A percentile compares a stretch with the other conserved stretches of the same genome.
These are phyloP conservation scores for Colletotrichum somersetense DNA, from an alignment of 2,329 filamentous ascomycete species.

Conservation along the genomic window DNA sequence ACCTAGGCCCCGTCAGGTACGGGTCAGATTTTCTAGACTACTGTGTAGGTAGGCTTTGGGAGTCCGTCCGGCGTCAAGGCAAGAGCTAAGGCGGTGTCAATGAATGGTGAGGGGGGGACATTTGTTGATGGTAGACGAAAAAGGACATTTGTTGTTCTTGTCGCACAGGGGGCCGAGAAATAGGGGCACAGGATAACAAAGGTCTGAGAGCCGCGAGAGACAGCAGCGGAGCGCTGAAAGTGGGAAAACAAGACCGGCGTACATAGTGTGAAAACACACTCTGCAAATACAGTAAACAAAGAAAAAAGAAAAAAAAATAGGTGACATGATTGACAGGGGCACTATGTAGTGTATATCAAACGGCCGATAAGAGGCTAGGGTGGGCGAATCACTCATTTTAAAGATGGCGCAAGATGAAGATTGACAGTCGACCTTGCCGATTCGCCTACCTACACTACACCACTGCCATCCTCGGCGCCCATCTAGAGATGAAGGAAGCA, in stretches of 20 bases:
- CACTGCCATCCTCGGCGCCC: neutral
- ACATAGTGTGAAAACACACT: neutral
- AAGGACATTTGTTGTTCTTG: neutral
- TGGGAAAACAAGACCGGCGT: neutral
- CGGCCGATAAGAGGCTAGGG: slow-evolving; percentile 30
- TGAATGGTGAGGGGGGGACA: neutral
- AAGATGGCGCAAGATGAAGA: slow-evolving; percentile 29
- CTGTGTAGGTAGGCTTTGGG: neutral
- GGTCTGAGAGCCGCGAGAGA: neutral
- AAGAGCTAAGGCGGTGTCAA: slow-evolving; percentile 20
- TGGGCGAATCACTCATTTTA: slow-evolving; percentile 40
- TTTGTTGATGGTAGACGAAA: neutral
- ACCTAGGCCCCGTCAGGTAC: neutral
- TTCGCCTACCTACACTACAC: too few relatives aligned
- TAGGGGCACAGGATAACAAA: slow-evolving; percentile 3
- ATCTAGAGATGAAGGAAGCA: neutral
- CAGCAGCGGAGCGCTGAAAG: neutral
- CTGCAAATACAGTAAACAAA: neutral
- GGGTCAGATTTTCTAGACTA: neutral
- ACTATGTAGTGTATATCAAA: slow-evolving; percentile 22
- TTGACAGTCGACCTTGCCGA: slow-evolving; percentile 12
- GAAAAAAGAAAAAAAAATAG: neutral
- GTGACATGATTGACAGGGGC: slow-evolving; percentile 26
- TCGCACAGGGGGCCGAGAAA: neutral
- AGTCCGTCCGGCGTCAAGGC: neutral